Evolutionary conservation across 139 green algal genomes (phyloP).

Genomic region (Cymbomonas tetramitiformis): DNA sequence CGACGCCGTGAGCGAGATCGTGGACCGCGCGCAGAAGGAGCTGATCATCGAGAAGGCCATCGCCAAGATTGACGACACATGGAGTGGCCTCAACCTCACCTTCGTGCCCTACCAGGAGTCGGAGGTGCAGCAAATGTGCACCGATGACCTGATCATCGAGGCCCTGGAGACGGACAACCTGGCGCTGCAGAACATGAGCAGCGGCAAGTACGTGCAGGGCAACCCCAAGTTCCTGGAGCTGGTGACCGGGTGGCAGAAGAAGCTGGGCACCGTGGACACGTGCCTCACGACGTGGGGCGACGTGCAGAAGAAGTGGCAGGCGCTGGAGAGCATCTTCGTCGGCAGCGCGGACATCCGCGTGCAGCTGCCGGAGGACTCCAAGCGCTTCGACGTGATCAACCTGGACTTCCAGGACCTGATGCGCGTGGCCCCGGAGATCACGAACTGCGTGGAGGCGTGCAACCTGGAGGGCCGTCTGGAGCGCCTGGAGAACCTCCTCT

Average conservation of each 20-base stretch:
- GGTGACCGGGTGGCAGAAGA: slow-evolving; percentile 68
- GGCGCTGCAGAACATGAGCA: slow-evolving; percentile 67
- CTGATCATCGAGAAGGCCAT: slow-evolving; percentile 67
- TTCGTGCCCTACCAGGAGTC: slow-evolving; percentile 55
- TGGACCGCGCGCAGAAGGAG: slow-evolving; percentile 78
- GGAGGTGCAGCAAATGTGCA: slow-evolving; percentile 32
- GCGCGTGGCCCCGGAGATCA: slow-evolving; percentile 45
- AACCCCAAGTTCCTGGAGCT: slow-evolving; percentile 73
- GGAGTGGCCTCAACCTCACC: slow-evolving; percentile 42
- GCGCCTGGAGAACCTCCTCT: slow-evolving; percentile 67
- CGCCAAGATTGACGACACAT: slow-evolving; percentile 75
- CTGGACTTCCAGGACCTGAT: slow-evolving; percentile 55
- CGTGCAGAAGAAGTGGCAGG: slow-evolving; percentile 81
- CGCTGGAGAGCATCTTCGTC: slow-evolving; percentile 76
- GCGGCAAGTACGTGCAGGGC: slow-evolving; percentile 70
- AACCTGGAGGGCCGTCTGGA: slow-evolving; percentile 71
- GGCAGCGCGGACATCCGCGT: slow-evolving; percentile 72
- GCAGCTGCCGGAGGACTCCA: slow-evolving; percentile 74
- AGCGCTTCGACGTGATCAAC: slow-evolving; percentile 71
- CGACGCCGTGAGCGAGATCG: slow-evolving; percentile 69
- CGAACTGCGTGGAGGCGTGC: slow-evolving; percentile 74
- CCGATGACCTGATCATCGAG: slow-evolving; percentile 56
- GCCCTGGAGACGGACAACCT: slow-evolving; percentile 76
- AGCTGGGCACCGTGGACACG: slow-evolving; percentile 63
- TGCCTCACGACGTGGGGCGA: slow-evolving; percentile 62